Percentiles rank a stretch among this genome's conserved stretches.
Evolutionary conservation across 2,329 filamentous ascomycete genomes (phyloP).

Genomic region (Thelonectria blattea): DNA sequence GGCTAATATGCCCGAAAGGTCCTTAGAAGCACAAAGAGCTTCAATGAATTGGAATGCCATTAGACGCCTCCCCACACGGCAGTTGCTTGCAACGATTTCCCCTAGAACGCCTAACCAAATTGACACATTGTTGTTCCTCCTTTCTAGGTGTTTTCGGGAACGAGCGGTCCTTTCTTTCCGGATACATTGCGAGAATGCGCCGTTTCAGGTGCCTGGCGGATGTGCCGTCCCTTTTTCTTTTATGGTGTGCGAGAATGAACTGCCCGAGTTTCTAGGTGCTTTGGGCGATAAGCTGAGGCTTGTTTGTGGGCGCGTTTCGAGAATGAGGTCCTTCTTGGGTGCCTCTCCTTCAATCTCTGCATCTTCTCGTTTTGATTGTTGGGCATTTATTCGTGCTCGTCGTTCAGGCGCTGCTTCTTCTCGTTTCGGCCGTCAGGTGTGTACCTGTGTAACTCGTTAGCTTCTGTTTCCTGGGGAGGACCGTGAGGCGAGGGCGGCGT

Average conservation of each 20-base stretch:
- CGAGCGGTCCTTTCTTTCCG: no score
- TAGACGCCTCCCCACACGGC: conserved; percentile 39
- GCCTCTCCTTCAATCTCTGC: conserved; percentile 40
- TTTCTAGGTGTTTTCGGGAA: conserved; percentile 26
- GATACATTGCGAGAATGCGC: no score
- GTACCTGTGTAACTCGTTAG: conserved; percentile 51
- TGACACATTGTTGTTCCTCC: conserved; percentile 25
- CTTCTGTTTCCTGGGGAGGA: background rate
- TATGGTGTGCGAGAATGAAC: no score
- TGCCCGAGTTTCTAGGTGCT: no score
- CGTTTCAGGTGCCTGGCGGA: no score
- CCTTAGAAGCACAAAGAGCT: conserved; percentile 11
- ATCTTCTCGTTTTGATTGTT: no score
- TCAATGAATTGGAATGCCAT: conserved; percentile 33
- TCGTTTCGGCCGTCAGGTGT: conserved; percentile 68
- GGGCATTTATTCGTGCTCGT: conserved; percentile 20
- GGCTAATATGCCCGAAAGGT: conserved; percentile 20
- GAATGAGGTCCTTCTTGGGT: conserved; percentile 3
- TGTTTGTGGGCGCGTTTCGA: no score
- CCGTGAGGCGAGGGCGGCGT: conserved; percentile 43
- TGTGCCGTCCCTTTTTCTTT: no score
- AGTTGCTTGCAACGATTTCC: conserved; percentile 31
- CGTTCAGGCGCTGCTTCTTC: conserved; percentile 58
- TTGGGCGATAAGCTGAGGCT: no score
- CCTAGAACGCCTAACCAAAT: conserved; percentile 44